These are phyloP conservation scores for Akebia trifoliata DNA, from an alignment of 164 flowering plant genomes.

Conservation along the genomic window DNA sequence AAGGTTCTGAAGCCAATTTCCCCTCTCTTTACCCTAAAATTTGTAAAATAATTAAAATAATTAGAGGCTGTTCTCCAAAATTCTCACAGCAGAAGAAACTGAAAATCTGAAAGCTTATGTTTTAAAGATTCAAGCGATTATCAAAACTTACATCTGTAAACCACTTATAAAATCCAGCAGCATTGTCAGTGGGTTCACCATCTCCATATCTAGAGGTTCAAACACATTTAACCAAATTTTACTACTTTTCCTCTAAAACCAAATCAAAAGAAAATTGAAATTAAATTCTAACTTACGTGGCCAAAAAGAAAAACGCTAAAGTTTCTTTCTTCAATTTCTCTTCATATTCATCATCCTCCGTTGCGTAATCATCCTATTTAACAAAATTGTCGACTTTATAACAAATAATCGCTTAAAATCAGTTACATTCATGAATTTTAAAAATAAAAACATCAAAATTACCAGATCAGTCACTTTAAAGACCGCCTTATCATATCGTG, in stretches of 20 bases:
- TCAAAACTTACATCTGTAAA: slow-evolving; percentile 57
- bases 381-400: background rate
- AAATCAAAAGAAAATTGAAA: slow-evolving; percentile 2
- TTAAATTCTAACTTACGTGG: slow-evolving; percentile 57
- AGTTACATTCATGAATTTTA: background rate
- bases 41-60: background rate
- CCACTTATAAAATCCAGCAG: slow-evolving; percentile 96
- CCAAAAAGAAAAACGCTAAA: slow-evolving; percentile 72
- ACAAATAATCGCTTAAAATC: background rate
- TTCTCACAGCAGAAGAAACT: background rate
- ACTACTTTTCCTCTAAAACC: background rate
- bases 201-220: slow-evolving; percentile 25
- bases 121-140: no score
- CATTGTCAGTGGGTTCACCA: slow-evolving; percentile 99
- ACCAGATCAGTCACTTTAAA: slow-evolving; percentile 90
- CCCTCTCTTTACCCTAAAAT: slow-evolving; percentile 68
- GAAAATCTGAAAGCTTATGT: no score
- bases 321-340: slow-evolving; percentile 75
- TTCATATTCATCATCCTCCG: slow-evolving; percentile 79
- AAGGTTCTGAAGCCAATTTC: slow-evolving; percentile 55
- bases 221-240: background rate
- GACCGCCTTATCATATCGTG: slow-evolving; percentile 68
- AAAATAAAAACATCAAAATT: slow-evolving; percentile 10
- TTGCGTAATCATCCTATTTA: slow-evolving; percentile 87
- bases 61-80: background rate